A percentile compares a stretch with the other conserved stretches of the same genome.
Conservation (phyloP, 2,329 filamentous ascomycete genomes). For the Ilyonectria mors-panacis region DNA sequence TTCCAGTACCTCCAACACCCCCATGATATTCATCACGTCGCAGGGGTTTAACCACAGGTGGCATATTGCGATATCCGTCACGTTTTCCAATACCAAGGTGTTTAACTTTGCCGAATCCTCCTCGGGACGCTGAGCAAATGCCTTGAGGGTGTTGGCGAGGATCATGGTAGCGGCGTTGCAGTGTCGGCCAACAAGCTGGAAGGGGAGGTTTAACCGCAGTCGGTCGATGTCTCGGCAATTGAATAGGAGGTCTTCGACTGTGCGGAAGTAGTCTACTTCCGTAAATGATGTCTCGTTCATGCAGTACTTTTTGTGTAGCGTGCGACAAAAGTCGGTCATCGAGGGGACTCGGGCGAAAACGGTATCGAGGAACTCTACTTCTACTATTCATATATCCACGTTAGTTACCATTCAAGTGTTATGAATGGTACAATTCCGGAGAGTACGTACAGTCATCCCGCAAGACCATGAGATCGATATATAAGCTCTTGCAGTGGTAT, state of each 20-base stretch:
- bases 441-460: constrained; percentile 63
- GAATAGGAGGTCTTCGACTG: constrained; percentile 60
- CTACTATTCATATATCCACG: constrained; percentile 54
- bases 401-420: constrained; percentile 28
- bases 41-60: constrained; percentile 66
- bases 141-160: constrained; percentile 67
- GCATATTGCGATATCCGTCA: constrained; percentile 64
- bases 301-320: constrained; percentile 62
- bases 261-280: constrained; percentile 61
- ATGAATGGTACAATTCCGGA: not conserved
- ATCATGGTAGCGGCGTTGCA: constrained; percentile 65
- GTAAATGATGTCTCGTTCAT: constrained; percentile 66
- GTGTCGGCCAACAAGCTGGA: constrained; percentile 63
- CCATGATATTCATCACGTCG: constrained; percentile 65
- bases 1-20: constrained; percentile 57
- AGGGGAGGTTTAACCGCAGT: constrained; percentile 66
- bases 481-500: constrained; percentile 64
- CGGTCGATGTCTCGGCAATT: constrained; percentile 61
- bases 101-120: constrained; percentile 60
- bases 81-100: constrained; percentile 65
- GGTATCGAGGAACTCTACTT: constrained; percentile 63
- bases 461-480: constrained; percentile 67
- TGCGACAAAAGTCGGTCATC: constrained; percentile 62
- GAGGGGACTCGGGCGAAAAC: constrained; percentile 63
- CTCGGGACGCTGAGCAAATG: constrained; percentile 61